Evolutionary conservation across 106 monocot genomes (phyloP).

Genomic region (Iris macrosiphon): DNA sequence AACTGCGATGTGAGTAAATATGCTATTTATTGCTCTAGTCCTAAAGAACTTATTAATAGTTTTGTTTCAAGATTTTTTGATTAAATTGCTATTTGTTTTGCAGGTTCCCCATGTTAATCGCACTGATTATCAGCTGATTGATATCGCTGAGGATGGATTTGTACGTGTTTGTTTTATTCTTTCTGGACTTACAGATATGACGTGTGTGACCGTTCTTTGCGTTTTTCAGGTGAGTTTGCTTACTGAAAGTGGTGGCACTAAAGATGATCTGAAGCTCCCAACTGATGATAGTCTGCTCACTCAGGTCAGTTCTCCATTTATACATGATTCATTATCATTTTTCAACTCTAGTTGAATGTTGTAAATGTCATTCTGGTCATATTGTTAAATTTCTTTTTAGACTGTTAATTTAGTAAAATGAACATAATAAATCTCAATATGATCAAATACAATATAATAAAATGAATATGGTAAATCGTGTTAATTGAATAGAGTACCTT

Average conservation of each 20-base stretch:
- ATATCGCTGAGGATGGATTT: constrained; percentile 9
- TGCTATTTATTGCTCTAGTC: not conserved
- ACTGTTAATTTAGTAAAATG: too few species aligned
- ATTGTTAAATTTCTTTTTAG: too few species aligned
- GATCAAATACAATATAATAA: too few species aligned
- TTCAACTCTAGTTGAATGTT: too few species aligned
- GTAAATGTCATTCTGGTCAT: too few species aligned
- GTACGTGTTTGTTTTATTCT: not conserved
- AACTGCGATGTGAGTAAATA: constrained; percentile 19
- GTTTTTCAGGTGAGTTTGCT: constrained; percentile 12
- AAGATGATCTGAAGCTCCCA: constrained; percentile 24
- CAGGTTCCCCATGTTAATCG: constrained; percentile 13
- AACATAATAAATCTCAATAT: too few species aligned
- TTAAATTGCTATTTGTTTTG: too few species aligned
- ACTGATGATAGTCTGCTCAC: constrained; percentile 19
- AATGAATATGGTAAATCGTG: too few species aligned
- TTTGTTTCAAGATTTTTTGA: not conserved
- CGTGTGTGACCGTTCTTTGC: not conserved
- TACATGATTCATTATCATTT: too few species aligned
- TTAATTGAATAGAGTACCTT: too few species aligned
- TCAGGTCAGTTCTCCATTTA: constrained; percentile 19
- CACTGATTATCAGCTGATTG: constrained; percentile 15
- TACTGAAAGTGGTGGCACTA: constrained; percentile 21
- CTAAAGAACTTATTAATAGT: too few species aligned
- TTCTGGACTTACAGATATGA: not conserved